Conservation (phyloP, 202 grass and related monocot genomes). For the Tripidium arundinaceum region DNA sequence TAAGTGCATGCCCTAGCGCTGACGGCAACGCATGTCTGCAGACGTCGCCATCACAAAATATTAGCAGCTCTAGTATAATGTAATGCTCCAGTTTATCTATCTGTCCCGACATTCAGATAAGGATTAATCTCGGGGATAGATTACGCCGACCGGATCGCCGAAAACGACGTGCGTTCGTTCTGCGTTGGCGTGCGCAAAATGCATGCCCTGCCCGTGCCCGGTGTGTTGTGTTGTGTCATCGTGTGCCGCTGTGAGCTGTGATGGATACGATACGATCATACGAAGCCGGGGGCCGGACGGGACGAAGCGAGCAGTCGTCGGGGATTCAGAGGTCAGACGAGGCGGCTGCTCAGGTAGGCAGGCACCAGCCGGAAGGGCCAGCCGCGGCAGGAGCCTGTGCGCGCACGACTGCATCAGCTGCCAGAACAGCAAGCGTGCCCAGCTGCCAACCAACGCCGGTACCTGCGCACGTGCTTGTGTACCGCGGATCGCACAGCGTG, state of each 20-base stretch:
- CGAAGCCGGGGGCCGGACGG: too few relatives aligned
- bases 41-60: not conserved
- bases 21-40: not conserved
- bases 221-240: not conserved
- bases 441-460: too few relatives aligned
- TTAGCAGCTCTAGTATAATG: not conserved
- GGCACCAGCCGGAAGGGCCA: too few relatives aligned
- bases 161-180: conserved; percentile 2
- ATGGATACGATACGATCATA: too few relatives aligned
- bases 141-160: not conserved
- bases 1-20: not conserved
- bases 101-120: not conserved
- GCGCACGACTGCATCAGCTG: not conserved
- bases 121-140: not conserved
- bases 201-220: not conserved
- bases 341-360: too few relatives aligned
- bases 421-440: too few relatives aligned
- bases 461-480: too few relatives aligned
- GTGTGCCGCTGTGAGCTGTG: not conserved
- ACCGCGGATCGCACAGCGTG: not conserved
- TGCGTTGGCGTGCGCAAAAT: not conserved
- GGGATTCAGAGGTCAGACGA: not conserved
- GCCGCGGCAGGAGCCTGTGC: not conserved
- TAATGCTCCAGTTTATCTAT: not conserved
- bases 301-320: too few relatives aligned